Base-by-base conservation (phyloP, 1,284 basidiomycete genomes). In the Malassezia caprae region DNA sequence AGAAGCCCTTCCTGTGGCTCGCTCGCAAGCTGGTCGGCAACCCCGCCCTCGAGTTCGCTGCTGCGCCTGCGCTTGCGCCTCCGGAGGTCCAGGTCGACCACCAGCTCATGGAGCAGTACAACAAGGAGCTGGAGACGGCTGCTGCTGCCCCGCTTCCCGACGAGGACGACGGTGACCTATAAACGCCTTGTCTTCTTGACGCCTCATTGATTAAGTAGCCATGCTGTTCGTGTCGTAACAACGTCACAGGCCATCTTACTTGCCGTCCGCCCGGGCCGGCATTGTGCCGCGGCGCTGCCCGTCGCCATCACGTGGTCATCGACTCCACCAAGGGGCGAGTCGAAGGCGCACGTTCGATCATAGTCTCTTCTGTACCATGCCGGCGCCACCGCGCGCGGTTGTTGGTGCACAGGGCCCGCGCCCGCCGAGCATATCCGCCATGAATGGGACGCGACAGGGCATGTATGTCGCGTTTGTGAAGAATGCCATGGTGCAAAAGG, bases 1-100 rank as follows among this genome's bases (percentile, higher is more conserved):
- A 99, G 80, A 96, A 98, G 79, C 94, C 94, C 47, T 98, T 98
- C 89, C 83, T 98, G 63, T 98, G 94, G 94, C 82, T 98, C 75
- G 93, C 90, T 52, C 84, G 91, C 79, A 99, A 98, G 81, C 82
- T 99, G 61, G 90, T 93, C 67, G 94, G 90, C 60, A 96, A 96
- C 80, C 80, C 84, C 48, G 65, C 79, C 45, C 84, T 99, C 62
- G 93, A 98, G 60, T 96, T 99, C 68, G 90, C 94, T 58, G 91
- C 94, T 53, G 91, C 90, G 8, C 90, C 90, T 32, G 94, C 94
- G 51, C 85, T 98, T 52, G 87, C 87, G 27, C 94, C 94, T 53
- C 88, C 91, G 60, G 90, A 96, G 78, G 89, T 96, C 61, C 74
- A 82, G 62, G 82, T 98, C 69, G 91, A 96, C 77, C 78, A 81